Conservation (phyloP, 768 basidiomycete species). For the Suillus clintonianus region DNA sequence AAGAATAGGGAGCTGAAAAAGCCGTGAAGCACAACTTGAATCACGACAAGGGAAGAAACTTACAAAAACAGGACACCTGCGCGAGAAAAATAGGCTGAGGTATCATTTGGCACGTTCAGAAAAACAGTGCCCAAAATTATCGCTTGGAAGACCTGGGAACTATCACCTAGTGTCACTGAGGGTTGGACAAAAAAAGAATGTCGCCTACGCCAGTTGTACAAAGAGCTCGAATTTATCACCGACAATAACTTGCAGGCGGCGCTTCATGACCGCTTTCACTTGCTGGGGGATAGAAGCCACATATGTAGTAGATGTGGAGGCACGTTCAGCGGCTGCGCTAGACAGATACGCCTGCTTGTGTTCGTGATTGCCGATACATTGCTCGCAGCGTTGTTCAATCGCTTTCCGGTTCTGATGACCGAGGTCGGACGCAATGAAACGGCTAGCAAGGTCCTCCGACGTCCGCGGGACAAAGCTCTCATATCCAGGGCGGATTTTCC, state of each 20-base stretch:
- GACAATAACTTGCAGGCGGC: conserved; percentile 48
- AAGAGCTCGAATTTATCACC: conserved; percentile 38
- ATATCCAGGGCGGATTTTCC: conserved; percentile 42
- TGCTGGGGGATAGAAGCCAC: conserved; percentile 51
- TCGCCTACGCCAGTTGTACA: not conserved
- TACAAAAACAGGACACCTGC: conserved; percentile 83
- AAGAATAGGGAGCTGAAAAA: conserved; percentile 33
- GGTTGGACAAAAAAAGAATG: conserved; percentile 3
- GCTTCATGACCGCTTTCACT: conserved; percentile 45
- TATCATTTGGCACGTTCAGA: conserved; percentile 40
- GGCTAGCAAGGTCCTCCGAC: conserved; percentile 52
- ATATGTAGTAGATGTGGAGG: conserved; percentile 46
- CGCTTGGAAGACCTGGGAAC: conserved; percentile 37
- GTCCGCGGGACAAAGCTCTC: conserved; percentile 39
- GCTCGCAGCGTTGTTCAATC: conserved; percentile 45
- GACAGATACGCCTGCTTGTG: conserved; percentile 44
- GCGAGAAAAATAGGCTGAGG: conserved; percentile 46
- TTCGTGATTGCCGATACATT: conserved; percentile 47
- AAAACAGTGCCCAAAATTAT: conserved; percentile 41
- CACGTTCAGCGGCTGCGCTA: conserved; percentile 54
- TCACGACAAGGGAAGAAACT: conserved; percentile 19
- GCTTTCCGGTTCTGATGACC: conserved; percentile 43
- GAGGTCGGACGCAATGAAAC: conserved; percentile 12
- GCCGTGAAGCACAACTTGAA: not conserved
- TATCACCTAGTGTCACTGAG: conserved; percentile 17